Percentiles rank a stretch among this genome's conserved stretches.
phyloP scores from a whole-genome alignment of 2,329 filamentous ascomycete genomes.

The Cladosporium sp. region DNA sequence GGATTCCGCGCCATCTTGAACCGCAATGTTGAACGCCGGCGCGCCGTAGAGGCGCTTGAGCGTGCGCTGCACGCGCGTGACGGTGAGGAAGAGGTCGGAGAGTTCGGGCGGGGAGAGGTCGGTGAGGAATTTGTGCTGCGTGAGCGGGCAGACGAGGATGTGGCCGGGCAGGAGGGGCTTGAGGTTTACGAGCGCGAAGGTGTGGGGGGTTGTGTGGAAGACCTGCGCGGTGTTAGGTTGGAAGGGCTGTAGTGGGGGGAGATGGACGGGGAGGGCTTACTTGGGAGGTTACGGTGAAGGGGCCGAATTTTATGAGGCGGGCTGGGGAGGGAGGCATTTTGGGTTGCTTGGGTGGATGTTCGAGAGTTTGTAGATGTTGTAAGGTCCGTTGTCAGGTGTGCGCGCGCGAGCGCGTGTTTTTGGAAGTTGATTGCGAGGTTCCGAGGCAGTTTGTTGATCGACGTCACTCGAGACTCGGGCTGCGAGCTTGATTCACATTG shows the following conservation, averaged over 20 bases:
- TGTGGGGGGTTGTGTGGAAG: constrained; percentile 73
- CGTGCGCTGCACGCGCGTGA: constrained; percentile 67
- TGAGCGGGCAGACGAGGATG: constrained; percentile 77
- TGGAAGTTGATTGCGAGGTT: too few relatives aligned
- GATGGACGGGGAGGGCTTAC: constrained; percentile 22
- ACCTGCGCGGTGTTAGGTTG: constrained; percentile 50
- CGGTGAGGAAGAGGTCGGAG: constrained; percentile 79
- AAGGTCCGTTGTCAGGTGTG: neutral
- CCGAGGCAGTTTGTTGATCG: too few relatives aligned
- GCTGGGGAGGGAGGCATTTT: constrained; percentile 30
- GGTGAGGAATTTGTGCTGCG: constrained; percentile 59
- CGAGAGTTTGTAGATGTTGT: neutral
- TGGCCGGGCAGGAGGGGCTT: constrained; percentile 92
- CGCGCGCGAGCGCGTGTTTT: too few relatives aligned
- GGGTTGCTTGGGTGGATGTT: neutral
- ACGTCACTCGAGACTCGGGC: too few relatives aligned
- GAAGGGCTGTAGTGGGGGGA: neutral
- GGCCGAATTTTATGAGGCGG: constrained; percentile 37
- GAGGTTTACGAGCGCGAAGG: constrained; percentile 88
- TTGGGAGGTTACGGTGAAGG: constrained; percentile 41
- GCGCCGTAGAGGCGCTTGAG: constrained; percentile 57
- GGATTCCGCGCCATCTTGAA: constrained; percentile 87
- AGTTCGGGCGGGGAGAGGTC: constrained; percentile 68
- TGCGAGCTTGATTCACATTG: too few relatives aligned
- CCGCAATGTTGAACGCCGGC: constrained; percentile 80